Base-by-base conservation (phyloP, 345 rosid genomes). In the Erodium maritimum region DNA sequence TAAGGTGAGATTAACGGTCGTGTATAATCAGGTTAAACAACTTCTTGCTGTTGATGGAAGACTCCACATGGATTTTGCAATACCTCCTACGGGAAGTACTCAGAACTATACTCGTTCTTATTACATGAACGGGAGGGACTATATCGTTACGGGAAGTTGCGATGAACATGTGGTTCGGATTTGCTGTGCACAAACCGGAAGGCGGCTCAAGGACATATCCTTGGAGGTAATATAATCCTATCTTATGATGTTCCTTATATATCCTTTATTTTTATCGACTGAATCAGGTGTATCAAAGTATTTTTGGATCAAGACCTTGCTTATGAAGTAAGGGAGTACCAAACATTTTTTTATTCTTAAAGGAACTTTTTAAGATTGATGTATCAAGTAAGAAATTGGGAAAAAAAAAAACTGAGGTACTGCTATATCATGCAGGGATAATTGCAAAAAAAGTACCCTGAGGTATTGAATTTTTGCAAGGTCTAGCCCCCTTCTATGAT, bases 171-270 rank as follows among this genome's bases (percentile, higher is more conserved):
- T 84, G 56, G 82, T 88, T 52, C 98, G 90, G 52, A 76, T 91
- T 66, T 86, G 95, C 67, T 88, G 98, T 73, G 95, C 98, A 61
- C 98, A 86, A 79, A 91, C 98, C 33, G 98, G 98, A 72, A 84
- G 89, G 69, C 98, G 98, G 55, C 84, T 91, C 55, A 86, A 85
- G 73, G 98, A 91, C 70, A 69, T 91, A 64, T 78, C 85, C 56
- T 71, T 91, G 80, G 96, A 88, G 98, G 98, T 91, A n/a, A n/a
- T n/a, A n/a, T 76, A 54, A 20, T 21, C 16, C 10, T n/a, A 45
- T 52, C 46, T 64, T 24, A 52, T 55, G 23, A 50, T n/a, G n/a
- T n/a, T n/a, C n/a, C 34, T 29, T 17, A 21, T 60, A 13, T 52
- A n/a, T n/a, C n/a, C n/a, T 19, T 21, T n/a, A 6, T 34, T 6